A percentile compares a stretch with the other conserved stretches of the same genome.
Conservation (phyloP, 2,329 filamentous ascomycete genomes). For the Colletotrichum camelliae region DNA sequence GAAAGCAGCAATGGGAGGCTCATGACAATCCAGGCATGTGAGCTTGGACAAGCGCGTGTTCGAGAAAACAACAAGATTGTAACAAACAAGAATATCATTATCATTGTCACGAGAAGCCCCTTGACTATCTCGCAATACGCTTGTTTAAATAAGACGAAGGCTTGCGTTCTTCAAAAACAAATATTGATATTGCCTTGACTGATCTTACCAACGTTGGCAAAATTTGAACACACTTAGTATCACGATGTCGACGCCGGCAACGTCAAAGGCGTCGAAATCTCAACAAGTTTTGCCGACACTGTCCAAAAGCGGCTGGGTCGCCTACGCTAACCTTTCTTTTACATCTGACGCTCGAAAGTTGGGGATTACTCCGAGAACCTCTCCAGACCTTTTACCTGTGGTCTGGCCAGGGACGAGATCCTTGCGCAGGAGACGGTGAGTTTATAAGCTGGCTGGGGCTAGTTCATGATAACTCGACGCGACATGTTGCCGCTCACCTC, state of each 20-base stretch:
- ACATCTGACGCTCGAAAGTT: not conserved
- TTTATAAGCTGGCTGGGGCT: not conserved
- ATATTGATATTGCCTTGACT: not conserved
- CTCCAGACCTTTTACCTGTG: not conserved
- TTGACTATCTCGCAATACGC: not conserved
- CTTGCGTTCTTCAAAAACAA: not conserved
- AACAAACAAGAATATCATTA: not conserved
- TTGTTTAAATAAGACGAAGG: not conserved
- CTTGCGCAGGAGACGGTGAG: not conserved
- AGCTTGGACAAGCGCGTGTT: not conserved
- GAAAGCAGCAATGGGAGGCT: not conserved
- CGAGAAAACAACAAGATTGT: not conserved
- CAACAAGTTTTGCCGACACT: not conserved
- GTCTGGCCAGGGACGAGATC: not conserved
- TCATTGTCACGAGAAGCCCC: not conserved
- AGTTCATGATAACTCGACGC: not conserved
- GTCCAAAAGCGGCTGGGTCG: not conserved
- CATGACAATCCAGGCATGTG: not conserved
- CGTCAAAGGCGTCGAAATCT: not conserved
- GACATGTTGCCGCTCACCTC: not conserved
- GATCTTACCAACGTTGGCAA: not conserved
- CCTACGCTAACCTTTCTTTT: not conserved
- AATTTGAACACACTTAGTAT: not conserved
- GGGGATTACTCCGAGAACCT: not conserved
- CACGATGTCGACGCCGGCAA: not conserved